Conservation (phyloP, 2,329 filamentous ascomycete genomes). For the Ophiostoma novo-ulmi region DNA sequence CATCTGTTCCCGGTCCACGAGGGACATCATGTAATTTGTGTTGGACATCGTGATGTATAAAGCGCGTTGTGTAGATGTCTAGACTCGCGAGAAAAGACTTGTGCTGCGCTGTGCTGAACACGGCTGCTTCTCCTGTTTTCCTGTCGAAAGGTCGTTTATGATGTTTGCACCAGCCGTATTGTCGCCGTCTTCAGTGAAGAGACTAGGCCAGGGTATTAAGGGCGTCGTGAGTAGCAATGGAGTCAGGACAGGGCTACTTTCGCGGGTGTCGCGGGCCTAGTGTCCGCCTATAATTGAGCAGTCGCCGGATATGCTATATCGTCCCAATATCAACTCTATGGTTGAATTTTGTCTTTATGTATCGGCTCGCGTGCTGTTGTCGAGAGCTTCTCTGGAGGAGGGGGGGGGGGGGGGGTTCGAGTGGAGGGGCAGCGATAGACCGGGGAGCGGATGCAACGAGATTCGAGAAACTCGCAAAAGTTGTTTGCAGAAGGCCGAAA, state of each 20-base stretch:
- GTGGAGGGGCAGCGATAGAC: constrained; percentile 11
- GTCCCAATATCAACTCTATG: too few species aligned
- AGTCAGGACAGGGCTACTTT: not conserved
- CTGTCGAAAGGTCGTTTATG: not conserved
- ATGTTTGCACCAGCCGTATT: not conserved
- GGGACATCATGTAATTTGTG: constrained; percentile 36
- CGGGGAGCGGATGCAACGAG: not conserved
- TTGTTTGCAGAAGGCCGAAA: not conserved
- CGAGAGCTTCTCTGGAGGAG: not conserved
- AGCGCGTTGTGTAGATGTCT: not conserved
- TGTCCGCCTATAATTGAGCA: not conserved
- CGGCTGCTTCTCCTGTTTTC: not conserved
- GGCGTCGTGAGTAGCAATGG: not conserved
- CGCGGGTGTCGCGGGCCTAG: not conserved
- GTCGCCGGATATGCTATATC: not conserved
- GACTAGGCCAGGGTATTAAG: not conserved
- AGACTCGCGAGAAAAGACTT: not conserved
- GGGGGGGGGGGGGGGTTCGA: not conserved
- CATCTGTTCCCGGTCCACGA: constrained; percentile 69
- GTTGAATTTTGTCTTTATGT: not conserved
- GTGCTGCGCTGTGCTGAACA: not conserved
- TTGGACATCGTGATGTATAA: not conserved
- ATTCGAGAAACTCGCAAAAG: not conserved
- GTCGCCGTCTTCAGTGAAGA: not conserved
- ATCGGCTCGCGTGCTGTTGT: not conserved